These are phyloP conservation scores for Erodium trifolium DNA, from an alignment of 441 rosid species.

Conservation along the genomic window DNA sequence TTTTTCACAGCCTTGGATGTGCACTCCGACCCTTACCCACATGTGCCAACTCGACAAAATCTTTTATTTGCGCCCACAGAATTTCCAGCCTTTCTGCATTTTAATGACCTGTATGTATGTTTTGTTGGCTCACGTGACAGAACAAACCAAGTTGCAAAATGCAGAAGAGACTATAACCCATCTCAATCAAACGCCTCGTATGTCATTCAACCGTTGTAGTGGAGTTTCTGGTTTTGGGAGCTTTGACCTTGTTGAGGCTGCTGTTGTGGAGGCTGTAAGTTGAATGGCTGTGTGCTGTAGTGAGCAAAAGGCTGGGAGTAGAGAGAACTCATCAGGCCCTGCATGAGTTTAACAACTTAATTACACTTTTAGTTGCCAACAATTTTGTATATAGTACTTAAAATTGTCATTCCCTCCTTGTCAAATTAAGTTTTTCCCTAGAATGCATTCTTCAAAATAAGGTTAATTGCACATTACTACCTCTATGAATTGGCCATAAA, in stretches of 20 bases:
- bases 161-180: conserved; percentile 57
- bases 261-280: conserved; percentile 53
- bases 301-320: conserved; percentile 87
- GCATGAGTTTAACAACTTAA: conserved; percentile 16
- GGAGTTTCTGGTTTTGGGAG: conserved; percentile 74
- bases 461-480: too few species aligned
- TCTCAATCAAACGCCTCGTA: conserved; percentile 24
- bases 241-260: conserved; percentile 57
- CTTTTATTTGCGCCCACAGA: conserved; percentile 28
- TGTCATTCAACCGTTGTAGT: conserved; percentile 64
- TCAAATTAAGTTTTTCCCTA: too few species aligned
- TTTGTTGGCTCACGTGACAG: conserved; percentile 47
- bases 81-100: conserved; percentile 21
- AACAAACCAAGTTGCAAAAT: conserved; percentile 75
- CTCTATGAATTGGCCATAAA: too few species aligned
- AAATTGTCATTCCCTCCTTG: too few species aligned
- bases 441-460: too few species aligned
- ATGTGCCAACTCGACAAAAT: conserved; percentile 11
- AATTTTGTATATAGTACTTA: too few species aligned
- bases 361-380: too few species aligned
- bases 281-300: conserved; percentile 68
- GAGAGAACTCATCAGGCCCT: conserved; percentile 88
- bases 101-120: conserved; percentile 18
- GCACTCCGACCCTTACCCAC: conserved; percentile 26
- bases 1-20: conserved; percentile 43